phyloP scores from a whole-genome alignment of 2,329 filamentous ascomycete genomes.

The Canariomyces notabilis region DNA sequence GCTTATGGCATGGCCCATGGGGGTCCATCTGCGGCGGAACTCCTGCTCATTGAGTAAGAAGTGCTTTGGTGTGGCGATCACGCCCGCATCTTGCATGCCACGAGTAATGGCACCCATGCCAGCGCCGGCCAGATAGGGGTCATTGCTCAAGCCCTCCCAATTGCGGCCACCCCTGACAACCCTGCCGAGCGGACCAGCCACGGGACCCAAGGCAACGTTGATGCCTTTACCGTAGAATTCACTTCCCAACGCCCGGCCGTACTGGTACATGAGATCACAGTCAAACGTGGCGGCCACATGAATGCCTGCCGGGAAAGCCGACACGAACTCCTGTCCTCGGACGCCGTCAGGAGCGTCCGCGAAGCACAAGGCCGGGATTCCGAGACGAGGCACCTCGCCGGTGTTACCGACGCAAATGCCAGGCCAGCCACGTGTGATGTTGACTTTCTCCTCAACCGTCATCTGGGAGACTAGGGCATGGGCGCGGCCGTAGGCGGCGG shows the following conservation, averaged over 20 bases:
- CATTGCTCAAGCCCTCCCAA: conserved; percentile 49
- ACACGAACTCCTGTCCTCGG: conserved; percentile 32
- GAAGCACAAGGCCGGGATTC: conserved; percentile 41
- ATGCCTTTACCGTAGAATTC: conserved; percentile 66
- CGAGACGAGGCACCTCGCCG: conserved; percentile 34
- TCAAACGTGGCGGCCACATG: conserved; percentile 70
- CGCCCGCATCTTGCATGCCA: conserved; percentile 43
- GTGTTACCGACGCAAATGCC: conserved; percentile 32
- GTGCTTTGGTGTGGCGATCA: conserved; percentile 71
- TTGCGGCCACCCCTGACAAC: conserved; percentile 55
- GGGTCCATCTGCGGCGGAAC: conserved; percentile 37
- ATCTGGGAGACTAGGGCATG: conserved; percentile 33
- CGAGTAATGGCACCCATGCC: conserved; percentile 28
- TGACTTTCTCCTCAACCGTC: conserved; percentile 37
- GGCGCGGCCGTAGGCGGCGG: conserved; percentile 33
- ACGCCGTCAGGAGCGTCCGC: conserved; percentile 36
- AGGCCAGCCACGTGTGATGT: conserved; percentile 34
- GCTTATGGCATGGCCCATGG: conserved; percentile 46
- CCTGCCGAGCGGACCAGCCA: conserved; percentile 56
- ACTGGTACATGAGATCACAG: conserved; percentile 57
- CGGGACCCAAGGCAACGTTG: conserved; percentile 60
- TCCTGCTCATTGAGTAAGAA: conserved; percentile 59
- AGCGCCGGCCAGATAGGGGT: conserved; percentile 30
- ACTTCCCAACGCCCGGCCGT: conserved; percentile 61
- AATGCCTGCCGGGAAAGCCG: conserved; percentile 59